phyloP scores from a whole-genome alignment of 345 rosid species.

The Laguncularia racemosa region DNA sequence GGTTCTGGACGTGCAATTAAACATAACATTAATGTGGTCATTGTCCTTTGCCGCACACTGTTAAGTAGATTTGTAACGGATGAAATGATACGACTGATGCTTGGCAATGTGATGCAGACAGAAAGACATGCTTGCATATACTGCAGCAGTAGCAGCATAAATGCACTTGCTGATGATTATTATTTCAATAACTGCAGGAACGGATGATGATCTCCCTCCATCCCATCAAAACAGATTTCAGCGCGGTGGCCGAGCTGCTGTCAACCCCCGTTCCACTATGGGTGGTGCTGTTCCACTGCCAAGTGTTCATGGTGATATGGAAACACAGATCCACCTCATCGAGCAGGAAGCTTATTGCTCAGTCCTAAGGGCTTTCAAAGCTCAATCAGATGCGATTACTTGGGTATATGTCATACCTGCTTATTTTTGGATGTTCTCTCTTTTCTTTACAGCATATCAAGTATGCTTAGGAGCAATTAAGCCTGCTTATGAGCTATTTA shows the following conservation, averaged over 20 bases:
- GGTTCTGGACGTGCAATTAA: too few species aligned
- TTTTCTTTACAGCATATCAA: neutral
- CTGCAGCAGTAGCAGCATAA: too few species aligned
- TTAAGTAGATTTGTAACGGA: too few species aligned
- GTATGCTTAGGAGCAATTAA: neutral
- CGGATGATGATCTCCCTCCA: constrained; percentile 98
- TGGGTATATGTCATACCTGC: constrained; percentile 48
- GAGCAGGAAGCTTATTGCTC: constrained; percentile 96
- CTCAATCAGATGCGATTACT: constrained; percentile 96
- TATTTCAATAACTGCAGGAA: constrained; percentile 43
- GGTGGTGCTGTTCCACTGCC: constrained; percentile 53
- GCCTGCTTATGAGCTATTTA: too few species aligned
- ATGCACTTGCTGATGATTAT: neutral
- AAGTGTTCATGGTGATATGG: constrained; percentile 80
- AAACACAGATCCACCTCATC: constrained; percentile 84
- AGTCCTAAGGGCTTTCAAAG: constrained; percentile 92
- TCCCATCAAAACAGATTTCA: constrained; percentile 88
- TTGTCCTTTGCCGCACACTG: too few species aligned
- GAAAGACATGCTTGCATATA: too few species aligned
- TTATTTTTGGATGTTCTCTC: neutral
- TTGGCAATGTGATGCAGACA: too few species aligned
- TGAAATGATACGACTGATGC: too few species aligned
- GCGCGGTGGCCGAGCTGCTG: constrained; percentile 62
- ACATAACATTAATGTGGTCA: too few species aligned
- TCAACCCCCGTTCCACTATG: constrained; percentile 71